Percentiles rank a stretch among this genome's conserved stretches.
These are phyloP conservation scores for Ogataea degrootiae DNA, from an alignment of 805 yeast genomes.

Conservation along the genomic window DNA sequence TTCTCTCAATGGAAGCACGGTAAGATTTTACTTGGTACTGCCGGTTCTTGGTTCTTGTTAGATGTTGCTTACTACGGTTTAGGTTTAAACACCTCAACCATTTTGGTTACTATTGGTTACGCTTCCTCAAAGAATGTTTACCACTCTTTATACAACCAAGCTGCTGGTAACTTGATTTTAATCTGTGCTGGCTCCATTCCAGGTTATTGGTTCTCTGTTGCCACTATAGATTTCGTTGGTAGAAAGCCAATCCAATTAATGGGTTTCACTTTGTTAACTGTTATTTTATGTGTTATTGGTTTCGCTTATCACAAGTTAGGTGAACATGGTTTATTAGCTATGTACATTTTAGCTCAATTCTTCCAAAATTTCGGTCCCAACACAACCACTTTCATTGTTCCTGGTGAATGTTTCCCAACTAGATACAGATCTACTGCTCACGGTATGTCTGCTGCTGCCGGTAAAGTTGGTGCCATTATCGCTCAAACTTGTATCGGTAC, in stretches of 20 bases:
- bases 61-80: conserved; percentile 91
- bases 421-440: conserved; percentile 95
- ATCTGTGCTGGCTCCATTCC: conserved; percentile 94
- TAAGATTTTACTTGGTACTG: conserved; percentile 81
- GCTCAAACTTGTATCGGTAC: conserved; percentile 89
- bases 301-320: conserved; percentile 72
- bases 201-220: conserved; percentile 86
- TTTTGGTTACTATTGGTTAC: conserved; percentile 79
- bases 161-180: conserved; percentile 90
- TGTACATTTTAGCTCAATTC: conserved; percentile 78
- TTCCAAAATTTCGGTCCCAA: conserved; percentile 93
- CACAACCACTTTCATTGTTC: conserved; percentile 84
- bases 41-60: conserved; percentile 86
- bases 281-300: conserved; percentile 74
- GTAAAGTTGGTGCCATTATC: conserved; percentile 90
- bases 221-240: conserved; percentile 75
- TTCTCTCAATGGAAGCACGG: conserved; percentile 84
- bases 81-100: conserved; percentile 74
- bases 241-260: conserved; percentile 77
- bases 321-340: conserved; percentile 64
- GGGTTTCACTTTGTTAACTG: conserved; percentile 71
- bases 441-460: conserved; percentile 89
- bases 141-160: conserved; percentile 62
- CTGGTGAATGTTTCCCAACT: conserved; percentile 92
- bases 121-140: conserved; percentile 71